Conservation (phyloP, 495 filamentous ascomycete species). For the Trichoderma virens region DNA sequence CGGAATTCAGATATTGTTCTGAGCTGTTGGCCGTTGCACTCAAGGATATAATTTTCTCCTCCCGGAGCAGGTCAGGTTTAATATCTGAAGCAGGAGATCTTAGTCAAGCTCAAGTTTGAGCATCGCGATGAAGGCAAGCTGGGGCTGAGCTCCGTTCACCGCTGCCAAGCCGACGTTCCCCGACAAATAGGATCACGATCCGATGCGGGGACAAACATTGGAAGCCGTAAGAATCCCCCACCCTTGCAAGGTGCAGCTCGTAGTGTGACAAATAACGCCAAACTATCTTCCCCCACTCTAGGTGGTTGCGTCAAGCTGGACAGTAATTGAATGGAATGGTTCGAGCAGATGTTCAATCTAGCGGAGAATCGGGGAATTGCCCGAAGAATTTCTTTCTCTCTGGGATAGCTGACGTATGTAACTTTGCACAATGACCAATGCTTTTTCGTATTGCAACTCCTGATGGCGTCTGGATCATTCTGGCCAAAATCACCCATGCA, state of each 20-base stretch:
- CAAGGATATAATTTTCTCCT: not conserved
- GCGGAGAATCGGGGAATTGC: not conserved
- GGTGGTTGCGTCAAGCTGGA: not conserved
- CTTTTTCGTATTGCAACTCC: too few species aligned
- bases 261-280: not conserved
- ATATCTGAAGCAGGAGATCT: not conserved
- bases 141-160: slow-evolving; percentile 2
- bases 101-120: not conserved
- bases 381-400: not conserved
- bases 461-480: too few species aligned
- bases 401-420: not conserved
- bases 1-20: not conserved
- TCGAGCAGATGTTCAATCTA: not conserved
- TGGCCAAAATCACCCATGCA: not conserved
- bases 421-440: not conserved
- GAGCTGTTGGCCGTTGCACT: not conserved
- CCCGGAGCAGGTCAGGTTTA: not conserved
- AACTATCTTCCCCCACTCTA: not conserved
- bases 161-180: not conserved
- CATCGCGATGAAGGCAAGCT: not conserved
- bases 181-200: slow-evolving; percentile 2
- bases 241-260: not conserved
- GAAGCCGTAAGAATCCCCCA: not conserved
- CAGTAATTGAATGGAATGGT: not conserved
- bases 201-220: not conserved